Evolutionary conservation across 2,329 filamentous ascomycete genomes (phyloP), one percentile per base, ranked within the genome.

Genomic region (Epicoccum sorghinum): DNA sequence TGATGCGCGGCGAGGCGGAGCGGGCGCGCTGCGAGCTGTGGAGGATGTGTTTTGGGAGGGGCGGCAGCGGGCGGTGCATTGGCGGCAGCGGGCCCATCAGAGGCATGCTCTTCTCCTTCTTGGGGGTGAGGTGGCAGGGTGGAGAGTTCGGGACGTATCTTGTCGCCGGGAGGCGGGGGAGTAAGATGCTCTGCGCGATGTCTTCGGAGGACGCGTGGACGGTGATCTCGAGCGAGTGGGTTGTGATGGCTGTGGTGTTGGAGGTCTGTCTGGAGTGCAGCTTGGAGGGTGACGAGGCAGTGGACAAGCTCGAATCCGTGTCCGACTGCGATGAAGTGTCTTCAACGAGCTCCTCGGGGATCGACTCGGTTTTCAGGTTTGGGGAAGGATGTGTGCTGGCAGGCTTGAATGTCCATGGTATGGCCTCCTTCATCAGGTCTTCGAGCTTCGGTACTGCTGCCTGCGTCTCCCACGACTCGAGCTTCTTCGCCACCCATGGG

Each of bases 401-500:
- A 7, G 64, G 63, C 46, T 70, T 67, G 44, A 67, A 62, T 9
- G 69, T 64, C 69, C 69, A 73, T 9, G 69, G 64, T 6, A 67
- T 68, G 6, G 65, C 68, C 38, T 72, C 62, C 43, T 61, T 65
- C 64, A 75, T 65, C 2, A 75, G 45, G 8, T 72, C 55, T 22
- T 55, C 47, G 5, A 72, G 62, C 7, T 61, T 59, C 5, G 66
- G 65, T 14, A 61, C 55, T 4, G 52, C 43, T 1, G 55, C n/a
- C 18, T 65, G 58, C n/a, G 58, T 35, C 36, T 71, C 61, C 71
- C 69, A 75, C 23, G 67, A 62, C 45, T 68, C 62, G 12, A 75
- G 53, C 50, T 69, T 70, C 51, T 66, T 67, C 18, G 58, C 60
- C 13, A 75, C 71, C 72, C 72, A 74, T 4, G 71, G 68, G 29